phyloP scores from a whole-genome alignment of 768 basidiomycete species.

The Omphalotus guepiniiformis region DNA sequence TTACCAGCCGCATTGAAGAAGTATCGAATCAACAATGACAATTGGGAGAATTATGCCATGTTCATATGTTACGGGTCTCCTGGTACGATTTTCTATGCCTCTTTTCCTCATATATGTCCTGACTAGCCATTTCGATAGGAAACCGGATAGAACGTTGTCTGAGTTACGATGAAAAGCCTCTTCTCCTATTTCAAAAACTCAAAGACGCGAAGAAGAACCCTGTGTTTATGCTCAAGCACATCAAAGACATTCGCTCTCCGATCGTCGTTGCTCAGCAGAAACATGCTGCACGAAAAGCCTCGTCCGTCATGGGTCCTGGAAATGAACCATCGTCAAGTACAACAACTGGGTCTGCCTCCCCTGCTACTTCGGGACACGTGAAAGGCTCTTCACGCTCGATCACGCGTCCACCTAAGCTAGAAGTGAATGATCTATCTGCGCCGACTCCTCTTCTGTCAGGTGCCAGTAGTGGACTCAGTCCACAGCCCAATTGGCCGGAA shows the following conservation, averaged over 20 bases:
- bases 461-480: constrained; percentile 37
- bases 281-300: constrained; percentile 83
- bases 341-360: constrained; percentile 25
- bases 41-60: constrained; percentile 99
- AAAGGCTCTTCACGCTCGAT: constrained; percentile 37
- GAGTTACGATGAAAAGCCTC: constrained; percentile 96
- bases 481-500: constrained; percentile 77
- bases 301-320: constrained; percentile 43
- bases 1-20: constrained; percentile 97
- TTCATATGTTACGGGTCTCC: constrained; percentile 97
- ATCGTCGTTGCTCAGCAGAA: constrained; percentile 97
- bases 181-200: constrained; percentile 93
- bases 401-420: constrained; percentile 64
- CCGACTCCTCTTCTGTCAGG: constrained; percentile 48
- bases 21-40: constrained; percentile 97
- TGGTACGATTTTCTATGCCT: constrained; percentile 45
- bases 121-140: constrained; percentile 31
- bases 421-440: constrained; percentile 59
- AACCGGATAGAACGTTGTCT: constrained; percentile 89
- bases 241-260: constrained; percentile 94
- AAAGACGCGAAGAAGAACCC: constrained; percentile 98
- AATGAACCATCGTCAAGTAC: constrained; percentile 4
- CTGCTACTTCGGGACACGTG: constrained; percentile 41
- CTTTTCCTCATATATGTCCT: not conserved
- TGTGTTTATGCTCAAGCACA: constrained; percentile 98